Base-by-base conservation (phyloP, 2,329 filamentous ascomycete species). In the Macroventuria anomochaeta region DNA sequence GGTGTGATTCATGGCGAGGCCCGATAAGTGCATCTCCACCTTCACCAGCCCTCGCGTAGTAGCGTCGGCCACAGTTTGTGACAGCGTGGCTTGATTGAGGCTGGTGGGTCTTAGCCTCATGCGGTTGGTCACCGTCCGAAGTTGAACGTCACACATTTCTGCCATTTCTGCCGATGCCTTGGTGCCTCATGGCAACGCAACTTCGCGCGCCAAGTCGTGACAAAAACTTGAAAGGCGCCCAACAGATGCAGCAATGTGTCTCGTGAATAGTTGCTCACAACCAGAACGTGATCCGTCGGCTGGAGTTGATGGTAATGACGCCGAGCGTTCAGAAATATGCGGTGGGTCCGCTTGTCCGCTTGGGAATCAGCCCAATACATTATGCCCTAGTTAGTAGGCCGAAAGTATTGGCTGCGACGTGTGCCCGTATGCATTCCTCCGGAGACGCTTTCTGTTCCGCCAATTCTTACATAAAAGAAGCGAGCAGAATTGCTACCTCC, bases 1-100 rank as follows among this genome's bases (percentile, higher is more conserved):
- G 39, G 54, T 38, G 37, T 56, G 40, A 49, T 57, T 36, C 37
- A 57, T 42, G 25, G 62, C 64, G 61, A 65, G 56, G 44, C 36
- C 62, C 65, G 63, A 60, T 46, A 40, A 36, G 34, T 53, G 46
- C 58, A 57, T 50, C 31, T 55, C 57, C 55, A 54, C 57, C 57
- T 55, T 41, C 58, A 62, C 60, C 63, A 66, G 62, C 63, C 58
- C 58, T 48, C 51, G 38, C 34, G 25, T 48, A 40, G 40, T 50
- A 55, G 51, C 51, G 51, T 44, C 51, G 46, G 40, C 44, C 51
- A 54, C 51, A 49, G 25, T 50, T 55, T 40, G 52, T 55, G 53
- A 55, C 63, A 64, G 64, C 64, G 62, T 66, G 64, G 63, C 64
- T 67, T 62, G 56, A 61, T 61, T 65, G 65, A 59, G 64, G 65